Percentiles rank a stretch among this genome's conserved stretches.
phyloP scores from a whole-genome alignment of 1,284 basidiomycete species.

The Erythrobasidium hasegawianum region DNA sequence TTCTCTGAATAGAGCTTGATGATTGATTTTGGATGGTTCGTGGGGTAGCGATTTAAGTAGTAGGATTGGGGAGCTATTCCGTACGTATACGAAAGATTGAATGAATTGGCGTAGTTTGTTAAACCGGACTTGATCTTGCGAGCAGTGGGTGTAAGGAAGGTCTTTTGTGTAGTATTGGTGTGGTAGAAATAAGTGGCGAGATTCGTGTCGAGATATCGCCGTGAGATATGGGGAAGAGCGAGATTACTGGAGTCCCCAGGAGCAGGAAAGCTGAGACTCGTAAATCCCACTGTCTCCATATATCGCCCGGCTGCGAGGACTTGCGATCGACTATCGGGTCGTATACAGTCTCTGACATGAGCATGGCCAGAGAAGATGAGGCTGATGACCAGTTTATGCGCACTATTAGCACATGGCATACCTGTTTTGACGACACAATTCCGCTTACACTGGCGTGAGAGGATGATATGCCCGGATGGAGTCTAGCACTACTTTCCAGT shows the following conservation, averaged over 20 bases:
- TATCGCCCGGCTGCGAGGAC: slow-evolving; percentile 47
- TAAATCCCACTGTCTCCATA: slow-evolving; percentile 47
- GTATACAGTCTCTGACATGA: slow-evolving; percentile 44
- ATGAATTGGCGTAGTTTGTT: slow-evolving; percentile 7
- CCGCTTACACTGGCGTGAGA: slow-evolving; percentile 41
- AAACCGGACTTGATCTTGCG: slow-evolving; percentile 8
- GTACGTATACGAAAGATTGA: slow-evolving; percentile 32
- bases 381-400: slow-evolving; percentile 2
- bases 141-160: slow-evolving; percentile 19
- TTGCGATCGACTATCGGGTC: slow-evolving; percentile 44
- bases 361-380: slow-evolving; percentile 35
- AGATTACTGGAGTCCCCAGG: not conserved
- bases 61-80: slow-evolving; percentile 39
- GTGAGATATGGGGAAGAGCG: slow-evolving; percentile 35
- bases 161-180: slow-evolving; percentile 7
- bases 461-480: slow-evolving; percentile 42
- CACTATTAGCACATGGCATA: too few species aligned
- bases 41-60: slow-evolving; percentile 41
- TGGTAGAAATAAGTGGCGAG: slow-evolving; percentile 28
- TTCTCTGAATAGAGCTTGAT: slow-evolving; percentile 31
- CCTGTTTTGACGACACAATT: slow-evolving; percentile 38
- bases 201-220: slow-evolving; percentile 47
- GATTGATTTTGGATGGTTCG: slow-evolving; percentile 16
- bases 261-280: slow-evolving; percentile 30
- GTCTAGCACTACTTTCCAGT: slow-evolving; percentile 43